phyloP scores from a whole-genome alignment of 1,139 yeast genomes.

The Debaryomyces subglobosus region DNA sequence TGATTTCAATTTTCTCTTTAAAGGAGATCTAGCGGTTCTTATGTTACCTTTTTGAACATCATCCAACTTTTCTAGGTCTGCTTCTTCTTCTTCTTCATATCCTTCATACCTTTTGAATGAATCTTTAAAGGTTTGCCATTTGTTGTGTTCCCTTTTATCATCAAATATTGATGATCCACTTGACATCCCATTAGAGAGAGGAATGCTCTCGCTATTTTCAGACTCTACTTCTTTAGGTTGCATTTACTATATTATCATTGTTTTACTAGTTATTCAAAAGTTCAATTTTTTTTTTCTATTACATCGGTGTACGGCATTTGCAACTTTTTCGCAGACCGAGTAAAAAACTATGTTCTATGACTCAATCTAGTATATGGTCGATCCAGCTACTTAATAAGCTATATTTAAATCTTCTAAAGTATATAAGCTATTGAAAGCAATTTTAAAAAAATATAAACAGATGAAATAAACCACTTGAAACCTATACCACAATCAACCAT shows the following conservation, averaged over 20 bases:
- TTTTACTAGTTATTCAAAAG: neutral
- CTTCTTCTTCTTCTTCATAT: slow-evolving; percentile 22
- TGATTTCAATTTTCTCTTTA: slow-evolving; percentile 34
- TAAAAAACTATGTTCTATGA: neutral
- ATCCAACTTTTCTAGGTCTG: slow-evolving; percentile 18
- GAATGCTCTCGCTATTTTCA: neutral
- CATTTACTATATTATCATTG: slow-evolving; percentile 3
- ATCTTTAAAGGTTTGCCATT: slow-evolving; percentile 44
- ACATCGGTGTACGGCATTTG: neutral
- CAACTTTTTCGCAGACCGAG: neutral
- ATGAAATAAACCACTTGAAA: slow-evolving; percentile 1
- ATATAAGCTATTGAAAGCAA: neutral
- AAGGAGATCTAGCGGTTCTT: slow-evolving; percentile 27
- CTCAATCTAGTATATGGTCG: neutral
- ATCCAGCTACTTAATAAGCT: neutral
- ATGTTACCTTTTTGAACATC: slow-evolving; percentile 15
- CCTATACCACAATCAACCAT: slow-evolving; percentile 38
- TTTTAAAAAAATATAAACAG: neutral
- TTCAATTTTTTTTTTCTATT: neutral
- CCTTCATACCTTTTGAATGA: slow-evolving; percentile 41
- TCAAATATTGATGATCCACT: neutral
- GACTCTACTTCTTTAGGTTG: slow-evolving; percentile 2
- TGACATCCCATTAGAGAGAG: neutral
- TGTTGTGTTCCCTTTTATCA: slow-evolving; percentile 16
- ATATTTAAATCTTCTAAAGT: neutral